A percentile compares a stretch with the other conserved stretches of the same genome.
These are phyloP conservation scores for Cyclanthera cordifolia DNA, from an alignment of 306 rosid species.

Conservation along the genomic window DNA sequence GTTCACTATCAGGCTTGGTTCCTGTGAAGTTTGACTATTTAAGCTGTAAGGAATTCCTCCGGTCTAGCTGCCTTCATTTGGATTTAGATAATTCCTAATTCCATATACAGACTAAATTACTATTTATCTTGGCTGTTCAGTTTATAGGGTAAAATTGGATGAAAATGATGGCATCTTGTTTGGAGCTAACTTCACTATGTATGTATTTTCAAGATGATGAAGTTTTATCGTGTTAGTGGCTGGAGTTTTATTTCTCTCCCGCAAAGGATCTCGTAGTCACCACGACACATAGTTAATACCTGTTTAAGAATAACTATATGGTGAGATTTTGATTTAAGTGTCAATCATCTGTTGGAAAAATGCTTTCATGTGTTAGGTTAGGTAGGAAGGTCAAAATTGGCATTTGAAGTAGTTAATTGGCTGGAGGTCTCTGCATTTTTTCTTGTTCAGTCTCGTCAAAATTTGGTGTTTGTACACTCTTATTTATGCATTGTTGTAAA, in stretches of 20 bases:
- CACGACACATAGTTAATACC: neutral
- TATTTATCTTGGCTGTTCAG: neutral
- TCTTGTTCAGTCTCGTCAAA: neutral
- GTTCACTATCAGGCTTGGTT: neutral
- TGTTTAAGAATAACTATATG: neutral
- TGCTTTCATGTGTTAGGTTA: neutral
- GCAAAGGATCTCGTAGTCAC: neutral
- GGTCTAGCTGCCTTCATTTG: neutral
- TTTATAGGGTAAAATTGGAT: neutral
- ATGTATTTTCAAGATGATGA: neutral
- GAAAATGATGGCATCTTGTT: neutral
- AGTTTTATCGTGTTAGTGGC: neutral
- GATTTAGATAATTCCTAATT: neutral
- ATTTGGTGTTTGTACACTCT: neutral
- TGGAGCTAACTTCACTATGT: neutral
- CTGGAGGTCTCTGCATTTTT: neutral
- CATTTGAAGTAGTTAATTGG: slow-evolving; percentile 5
- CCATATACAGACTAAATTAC: neutral
- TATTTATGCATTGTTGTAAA: slow-evolving; percentile 1
- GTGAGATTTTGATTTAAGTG: neutral
- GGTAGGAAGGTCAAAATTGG: neutral
- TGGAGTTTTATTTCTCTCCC: neutral
- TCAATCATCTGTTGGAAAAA: neutral
- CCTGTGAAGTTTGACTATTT: neutral
- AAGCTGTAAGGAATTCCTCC: neutral